phyloP scores from a whole-genome alignment of 768 basidiomycete species.

The Termitomyces heimii region DNA sequence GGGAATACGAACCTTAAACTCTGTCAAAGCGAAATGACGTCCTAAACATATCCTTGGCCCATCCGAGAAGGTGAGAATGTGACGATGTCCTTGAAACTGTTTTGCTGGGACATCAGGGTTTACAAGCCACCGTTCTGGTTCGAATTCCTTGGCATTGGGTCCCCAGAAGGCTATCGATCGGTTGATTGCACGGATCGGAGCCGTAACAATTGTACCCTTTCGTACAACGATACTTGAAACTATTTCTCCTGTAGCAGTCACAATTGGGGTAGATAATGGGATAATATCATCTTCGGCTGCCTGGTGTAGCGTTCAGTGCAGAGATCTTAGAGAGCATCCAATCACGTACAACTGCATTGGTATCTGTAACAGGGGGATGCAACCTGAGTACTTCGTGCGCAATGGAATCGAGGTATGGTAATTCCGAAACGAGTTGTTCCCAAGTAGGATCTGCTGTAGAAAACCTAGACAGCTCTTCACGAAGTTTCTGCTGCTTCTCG shows the following conservation, averaged over 20 bases:
- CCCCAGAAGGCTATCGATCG: slow-evolving; percentile 56
- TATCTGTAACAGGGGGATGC: slow-evolving; percentile 33
- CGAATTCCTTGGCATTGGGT: slow-evolving; percentile 47
- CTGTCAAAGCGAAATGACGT: slow-evolving; percentile 38
- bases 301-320: slow-evolving; percentile 16
- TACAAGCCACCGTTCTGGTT: slow-evolving; percentile 59
- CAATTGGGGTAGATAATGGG: slow-evolving; percentile 48
- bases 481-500: slow-evolving; percentile 40
- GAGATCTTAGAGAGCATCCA: background rate
- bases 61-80: slow-evolving; percentile 46
- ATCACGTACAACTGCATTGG: slow-evolving; percentile 30
- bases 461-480: slow-evolving; percentile 41
- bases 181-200: slow-evolving; percentile 44
- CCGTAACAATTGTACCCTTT: slow-evolving; percentile 38
- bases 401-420: slow-evolving; percentile 54
- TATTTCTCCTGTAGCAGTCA: slow-evolving; percentile 30
- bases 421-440: slow-evolving; percentile 41
- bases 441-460: slow-evolving; percentile 42
- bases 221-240: slow-evolving; percentile 36
- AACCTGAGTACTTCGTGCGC: slow-evolving; percentile 39
- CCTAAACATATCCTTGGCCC: slow-evolving; percentile 48
- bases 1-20: slow-evolving; percentile 30
- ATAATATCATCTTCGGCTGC: slow-evolving; percentile 50
- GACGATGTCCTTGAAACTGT: slow-evolving; percentile 42
- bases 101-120: slow-evolving; percentile 25